Evolutionary conservation across 148 eudicot species (phyloP).

Genomic region (Persicaria tinctoria): DNA sequence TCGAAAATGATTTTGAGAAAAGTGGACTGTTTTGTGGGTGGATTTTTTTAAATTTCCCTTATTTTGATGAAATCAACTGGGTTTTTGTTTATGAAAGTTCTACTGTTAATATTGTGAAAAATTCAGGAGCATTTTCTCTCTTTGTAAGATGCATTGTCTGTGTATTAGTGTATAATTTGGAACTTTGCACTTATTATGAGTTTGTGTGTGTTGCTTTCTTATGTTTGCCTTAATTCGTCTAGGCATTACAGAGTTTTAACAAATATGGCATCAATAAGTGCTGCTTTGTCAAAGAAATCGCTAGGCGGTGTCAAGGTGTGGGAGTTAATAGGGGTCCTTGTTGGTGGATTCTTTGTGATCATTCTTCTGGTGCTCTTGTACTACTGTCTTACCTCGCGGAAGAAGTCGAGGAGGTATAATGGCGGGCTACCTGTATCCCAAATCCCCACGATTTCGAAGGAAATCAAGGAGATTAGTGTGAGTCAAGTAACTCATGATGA

Average conservation of each 20-base stretch:
- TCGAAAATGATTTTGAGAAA: no score
- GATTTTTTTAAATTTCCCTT: neutral
- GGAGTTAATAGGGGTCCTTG: conserved; percentile 49
- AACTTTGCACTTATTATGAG: neutral
- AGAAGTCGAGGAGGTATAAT: conserved; percentile 38
- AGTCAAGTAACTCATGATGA: conserved; percentile 43
- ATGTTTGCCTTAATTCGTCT: neutral
- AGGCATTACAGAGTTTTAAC: neutral
- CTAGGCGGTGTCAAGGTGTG: conserved; percentile 64
- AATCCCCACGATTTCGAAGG: conserved; percentile 47
- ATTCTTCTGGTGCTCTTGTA: conserved; percentile 41
- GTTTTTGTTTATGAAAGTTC: neutral
- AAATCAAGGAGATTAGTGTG: conserved; percentile 59
- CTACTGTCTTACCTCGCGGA: conserved; percentile 44
- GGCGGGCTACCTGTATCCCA: conserved; percentile 42
- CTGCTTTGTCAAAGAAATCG: conserved; percentile 43
- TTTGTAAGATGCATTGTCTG: neutral
- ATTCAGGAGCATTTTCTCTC: neutral
- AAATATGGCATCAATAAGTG: conserved; percentile 25
- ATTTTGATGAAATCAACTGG: neutral
- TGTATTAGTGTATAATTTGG: neutral
- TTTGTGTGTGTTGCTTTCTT: neutral
- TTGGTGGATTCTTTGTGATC: conserved; percentile 45
- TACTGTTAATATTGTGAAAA: neutral
- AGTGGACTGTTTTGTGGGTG: neutral